Evolutionary conservation across 108 stramenopile species (phyloP), one percentile per base, ranked within the genome.

Genomic region (Pseudonitzschia delicatissima): DNA sequence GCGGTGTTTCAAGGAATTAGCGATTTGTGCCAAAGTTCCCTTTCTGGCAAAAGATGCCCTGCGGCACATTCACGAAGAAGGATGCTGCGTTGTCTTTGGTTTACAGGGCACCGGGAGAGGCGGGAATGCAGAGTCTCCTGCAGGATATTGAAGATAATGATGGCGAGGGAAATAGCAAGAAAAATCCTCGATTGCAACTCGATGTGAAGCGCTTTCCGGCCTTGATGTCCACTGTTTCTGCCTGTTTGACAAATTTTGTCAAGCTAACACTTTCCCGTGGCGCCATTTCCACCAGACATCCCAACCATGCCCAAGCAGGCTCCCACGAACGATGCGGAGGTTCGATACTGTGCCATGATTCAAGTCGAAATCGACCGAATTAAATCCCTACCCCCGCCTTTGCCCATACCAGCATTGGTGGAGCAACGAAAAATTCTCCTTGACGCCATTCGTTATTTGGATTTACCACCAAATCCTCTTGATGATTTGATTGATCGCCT

Each of bases 71-170:
- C 64, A 62, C 17, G 47, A 76, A 34, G 6, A 59, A 2, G 85
- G 83, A 17, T 40, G 76, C 63, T 70, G 69, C 58, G 82, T 93
- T 20, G 82, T 93, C 3, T 88, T 93, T 67, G 91, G 91, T 45
- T 71, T 93, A 26, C 91, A 90, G 65, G 72, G 73, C 50, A 93
- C 91, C 12, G 88, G 90, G 6, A n/a, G 90, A 92, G 69, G 82
- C 88, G 15, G 72, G 85, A 71, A 77, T 82, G 68, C 70, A 81
- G 47, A 72, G 59, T 3, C 48, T 77, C 25, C 64, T 87, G 67
- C 69, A 77, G 18, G 66, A n/a, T 2, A 12, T 17, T 6, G 53
- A 31, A 0, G 53, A 33, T 0, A 27, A 33, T 25, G 0, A 15
- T 75, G 65, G 36, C 4, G 35, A 18, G 4, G 27, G 50, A 27